phyloP scores from a whole-genome alignment of 495 filamentous ascomycete species.

The Penicillium coffeae region DNA sequence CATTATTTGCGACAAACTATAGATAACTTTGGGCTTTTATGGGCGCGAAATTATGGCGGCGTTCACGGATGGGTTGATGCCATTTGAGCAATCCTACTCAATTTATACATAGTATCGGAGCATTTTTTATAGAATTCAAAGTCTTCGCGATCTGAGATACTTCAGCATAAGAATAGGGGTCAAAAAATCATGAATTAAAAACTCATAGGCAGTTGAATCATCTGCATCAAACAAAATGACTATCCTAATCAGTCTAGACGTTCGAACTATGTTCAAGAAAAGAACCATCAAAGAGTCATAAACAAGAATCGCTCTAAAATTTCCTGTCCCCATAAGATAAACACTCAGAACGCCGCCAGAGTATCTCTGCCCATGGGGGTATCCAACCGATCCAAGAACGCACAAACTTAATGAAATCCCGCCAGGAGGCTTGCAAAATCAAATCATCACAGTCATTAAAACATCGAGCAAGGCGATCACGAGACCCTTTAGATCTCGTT shows the following conservation, averaged over 20 bases:
- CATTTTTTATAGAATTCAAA: no score
- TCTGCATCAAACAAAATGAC: no score
- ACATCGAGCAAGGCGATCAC: neutral
- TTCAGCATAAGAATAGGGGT: no score
- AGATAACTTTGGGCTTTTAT: no score
- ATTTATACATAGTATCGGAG: no score
- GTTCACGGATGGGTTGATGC: no score
- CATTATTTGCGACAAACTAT: no score
- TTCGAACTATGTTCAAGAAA: neutral
- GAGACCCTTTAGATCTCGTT: constrained; percentile 35
- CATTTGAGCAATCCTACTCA: no score
- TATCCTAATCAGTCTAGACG: neutral
- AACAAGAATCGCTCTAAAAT: neutral
- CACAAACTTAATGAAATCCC: constrained; percentile 1
- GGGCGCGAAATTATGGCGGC: no score
- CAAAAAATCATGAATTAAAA: neutral
- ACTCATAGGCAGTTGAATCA: no score
- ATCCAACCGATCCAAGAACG: constrained; percentile 11
- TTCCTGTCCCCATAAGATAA: constrained; percentile 2
- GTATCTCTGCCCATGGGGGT: constrained; percentile 13
- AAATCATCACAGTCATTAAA: constrained; percentile 24
- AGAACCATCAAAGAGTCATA: constrained; percentile 1
- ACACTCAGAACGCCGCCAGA: constrained; percentile 17
- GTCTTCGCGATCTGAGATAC: no score
- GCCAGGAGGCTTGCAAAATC: constrained; percentile 1